These are phyloP conservation scores for Sphagnum contortum DNA, from an alignment of 225 moss, liverwort and hornwort species.

Conservation along the genomic window DNA sequence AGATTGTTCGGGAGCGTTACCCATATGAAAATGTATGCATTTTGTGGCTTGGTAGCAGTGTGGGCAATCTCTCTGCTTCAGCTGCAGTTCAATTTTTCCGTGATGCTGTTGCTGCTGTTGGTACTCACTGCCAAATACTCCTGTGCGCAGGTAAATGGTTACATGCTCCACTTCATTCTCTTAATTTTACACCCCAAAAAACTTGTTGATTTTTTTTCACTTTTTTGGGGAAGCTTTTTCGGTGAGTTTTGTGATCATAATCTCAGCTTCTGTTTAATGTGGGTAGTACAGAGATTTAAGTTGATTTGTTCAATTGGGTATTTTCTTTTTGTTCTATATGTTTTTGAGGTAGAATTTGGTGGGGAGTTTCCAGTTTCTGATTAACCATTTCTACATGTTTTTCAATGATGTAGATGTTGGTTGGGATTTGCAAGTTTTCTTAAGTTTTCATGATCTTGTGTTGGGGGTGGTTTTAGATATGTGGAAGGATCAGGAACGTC, in stretches of 20 bases:
- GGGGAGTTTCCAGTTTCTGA: no score
- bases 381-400: no score
- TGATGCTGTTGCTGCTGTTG: conserved; percentile 33
- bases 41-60: conserved; percentile 77
- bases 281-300: no score
- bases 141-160: conserved; percentile 54
- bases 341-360: no score
- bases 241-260: background rate
- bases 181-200: background rate
- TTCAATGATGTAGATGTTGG: background rate
- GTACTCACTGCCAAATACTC: conserved; percentile 52
- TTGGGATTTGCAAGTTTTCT: background rate
- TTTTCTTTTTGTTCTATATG: no score
- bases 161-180: background rate
- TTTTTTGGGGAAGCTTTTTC: background rate
- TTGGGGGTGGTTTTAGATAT: conserved; percentile 35
- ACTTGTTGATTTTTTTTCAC: background rate
- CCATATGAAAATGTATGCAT: conserved; percentile 57
- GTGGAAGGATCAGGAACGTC: conserved; percentile 62
- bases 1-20: conserved; percentile 45
- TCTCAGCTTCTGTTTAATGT: background rate
- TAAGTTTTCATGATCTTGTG: background rate
- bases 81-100: conserved; percentile 53
- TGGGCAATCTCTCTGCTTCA: conserved; percentile 43
- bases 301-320: no score